Conservation (phyloP, 805 yeast genomes). For the Candida schatavii region DNA sequence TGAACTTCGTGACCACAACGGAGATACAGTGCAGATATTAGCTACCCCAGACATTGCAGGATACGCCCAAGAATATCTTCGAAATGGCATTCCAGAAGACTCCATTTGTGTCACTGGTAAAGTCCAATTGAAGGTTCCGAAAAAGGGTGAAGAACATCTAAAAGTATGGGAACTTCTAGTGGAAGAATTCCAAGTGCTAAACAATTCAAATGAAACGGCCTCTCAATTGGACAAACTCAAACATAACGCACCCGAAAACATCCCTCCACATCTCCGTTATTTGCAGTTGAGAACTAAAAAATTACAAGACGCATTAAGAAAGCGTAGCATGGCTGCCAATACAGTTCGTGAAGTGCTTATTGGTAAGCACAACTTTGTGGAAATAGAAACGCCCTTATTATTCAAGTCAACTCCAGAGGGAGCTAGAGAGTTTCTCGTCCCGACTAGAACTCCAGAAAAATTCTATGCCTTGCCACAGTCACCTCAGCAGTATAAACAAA, state of each 20-base stretch:
- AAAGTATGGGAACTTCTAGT: slow-evolving; percentile 59
- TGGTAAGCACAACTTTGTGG: slow-evolving; percentile 53
- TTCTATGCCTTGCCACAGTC: slow-evolving; percentile 95
- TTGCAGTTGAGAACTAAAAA: slow-evolving; percentile 67
- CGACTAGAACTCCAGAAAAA: slow-evolving; percentile 60
- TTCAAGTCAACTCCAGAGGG: slow-evolving; percentile 98
- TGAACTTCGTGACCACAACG: slow-evolving; percentile 68
- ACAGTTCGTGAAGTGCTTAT: slow-evolving; percentile 41
- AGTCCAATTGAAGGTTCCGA: slow-evolving; percentile 32
- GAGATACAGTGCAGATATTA: slow-evolving; percentile 56
- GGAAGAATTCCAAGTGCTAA: slow-evolving; percentile 51
- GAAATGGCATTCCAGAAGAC: slow-evolving; percentile 64
- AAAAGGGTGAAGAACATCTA: slow-evolving; percentile 14
- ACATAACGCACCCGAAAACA: slow-evolving; percentile 45
- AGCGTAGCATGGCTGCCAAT: slow-evolving; percentile 55
- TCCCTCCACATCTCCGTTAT: slow-evolving; percentile 80
- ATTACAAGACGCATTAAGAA: slow-evolving; percentile 54
- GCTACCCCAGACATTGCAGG: slow-evolving; percentile 41
- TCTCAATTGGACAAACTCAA: slow-evolving; percentile 66
- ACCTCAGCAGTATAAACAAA: slow-evolving; percentile 96
- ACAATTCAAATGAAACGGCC: slow-evolving; percentile 60
- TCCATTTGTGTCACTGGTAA: slow-evolving; percentile 65
- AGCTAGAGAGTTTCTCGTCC: slow-evolving; percentile 92
- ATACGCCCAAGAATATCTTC: slow-evolving; percentile 35
- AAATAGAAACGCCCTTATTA: slow-evolving; percentile 87